Percentiles rank a stretch among this genome's conserved stretches.
Evolutionary conservation across 2,329 filamentous ascomycete genomes (phyloP).

Genomic region (Fusarium globosum): DNA sequence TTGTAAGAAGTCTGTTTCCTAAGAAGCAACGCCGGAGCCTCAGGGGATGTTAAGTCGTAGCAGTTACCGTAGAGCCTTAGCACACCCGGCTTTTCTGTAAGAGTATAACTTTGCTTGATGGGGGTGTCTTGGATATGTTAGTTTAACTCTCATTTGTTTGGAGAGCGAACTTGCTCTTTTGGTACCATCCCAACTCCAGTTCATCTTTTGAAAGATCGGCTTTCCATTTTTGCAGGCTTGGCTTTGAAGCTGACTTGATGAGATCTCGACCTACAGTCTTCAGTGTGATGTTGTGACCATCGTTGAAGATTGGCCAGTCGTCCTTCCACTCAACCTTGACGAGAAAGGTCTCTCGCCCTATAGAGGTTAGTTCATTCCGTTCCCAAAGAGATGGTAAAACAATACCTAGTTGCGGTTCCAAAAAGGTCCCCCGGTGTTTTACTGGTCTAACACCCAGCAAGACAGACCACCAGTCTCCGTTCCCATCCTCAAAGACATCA

Average conservation of each 20-base stretch:
- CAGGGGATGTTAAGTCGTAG: slow-evolving; percentile 62
- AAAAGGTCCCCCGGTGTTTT: slow-evolving; percentile 8
- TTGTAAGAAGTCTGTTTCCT: slow-evolving; percentile 62
- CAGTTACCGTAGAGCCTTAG: slow-evolving; percentile 64
- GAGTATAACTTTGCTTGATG: slow-evolving; percentile 53
- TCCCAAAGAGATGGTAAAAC: fast-evolving
- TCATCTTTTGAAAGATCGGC: slow-evolving; percentile 26
- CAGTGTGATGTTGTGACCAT: slow-evolving; percentile 38
- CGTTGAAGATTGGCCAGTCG: slow-evolving; percentile 43
- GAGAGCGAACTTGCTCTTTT: slow-evolving; percentile 32
- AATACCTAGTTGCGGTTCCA: slow-evolving; percentile 42
- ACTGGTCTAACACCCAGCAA: slow-evolving; percentile 39
- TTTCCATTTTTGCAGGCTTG: slow-evolving; percentile 6
- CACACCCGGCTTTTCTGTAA: slow-evolving; percentile 56
- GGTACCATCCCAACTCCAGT: slow-evolving; percentile 43
- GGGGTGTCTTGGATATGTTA: slow-evolving; percentile 36
- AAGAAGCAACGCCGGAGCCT: slow-evolving; percentile 63
- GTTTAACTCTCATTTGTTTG: fast-evolving
- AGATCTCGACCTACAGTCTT: slow-evolving; percentile 28
- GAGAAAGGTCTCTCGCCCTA: slow-evolving; percentile 43
- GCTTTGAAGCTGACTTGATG: background rate
- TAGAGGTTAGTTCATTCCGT: background rate
- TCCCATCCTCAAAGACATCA: slow-evolving; percentile 39
- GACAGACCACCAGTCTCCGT: slow-evolving; percentile 41
- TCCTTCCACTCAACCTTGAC: slow-evolving; percentile 42